A percentile compares a stretch with the other conserved stretches of the same genome.
Conservation (phyloP, 805 yeast species). For the Saccharomycopsis sp. region DNA sequence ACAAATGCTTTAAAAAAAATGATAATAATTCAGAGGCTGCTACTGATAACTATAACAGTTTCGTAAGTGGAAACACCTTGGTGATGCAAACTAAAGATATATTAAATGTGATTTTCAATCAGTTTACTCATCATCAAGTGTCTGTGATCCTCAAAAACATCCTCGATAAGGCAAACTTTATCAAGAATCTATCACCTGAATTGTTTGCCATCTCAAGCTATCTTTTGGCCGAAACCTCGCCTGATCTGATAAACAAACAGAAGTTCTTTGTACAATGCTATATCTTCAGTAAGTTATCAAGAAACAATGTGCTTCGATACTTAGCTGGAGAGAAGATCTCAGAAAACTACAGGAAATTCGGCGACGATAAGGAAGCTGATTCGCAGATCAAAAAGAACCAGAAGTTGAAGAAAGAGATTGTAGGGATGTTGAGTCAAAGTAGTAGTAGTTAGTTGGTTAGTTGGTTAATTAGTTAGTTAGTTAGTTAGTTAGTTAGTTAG, state of each 20-base stretch:
- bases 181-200: constrained; percentile 7
- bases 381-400: constrained; percentile 7
- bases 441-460: too few species aligned
- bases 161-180: not conserved
- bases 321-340: constrained; percentile 8
- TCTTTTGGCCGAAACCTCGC: constrained; percentile 1
- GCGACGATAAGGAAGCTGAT: constrained; percentile 6
- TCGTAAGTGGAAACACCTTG: not conserved
- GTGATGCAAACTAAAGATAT: constrained; percentile 5
- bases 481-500: too few species aligned
- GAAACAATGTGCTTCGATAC: constrained; percentile 10
- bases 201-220: constrained; percentile 9
- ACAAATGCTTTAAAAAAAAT: not conserved
- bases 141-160: not conserved
- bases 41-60: not conserved
- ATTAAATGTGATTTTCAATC: constrained; percentile 10
- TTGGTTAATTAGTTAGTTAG: too few species aligned
- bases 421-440: not conserved
- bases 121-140: constrained; percentile 5
- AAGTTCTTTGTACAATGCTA: constrained; percentile 8
- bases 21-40: not conserved
- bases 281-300: constrained; percentile 6
- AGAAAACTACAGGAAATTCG: constrained; percentile 12
- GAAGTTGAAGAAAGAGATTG: constrained; percentile 2
- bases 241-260: constrained; percentile 11